Base-by-base conservation (phyloP, 23 red algal genomes). In the Cyanidium caldarium region DNA sequence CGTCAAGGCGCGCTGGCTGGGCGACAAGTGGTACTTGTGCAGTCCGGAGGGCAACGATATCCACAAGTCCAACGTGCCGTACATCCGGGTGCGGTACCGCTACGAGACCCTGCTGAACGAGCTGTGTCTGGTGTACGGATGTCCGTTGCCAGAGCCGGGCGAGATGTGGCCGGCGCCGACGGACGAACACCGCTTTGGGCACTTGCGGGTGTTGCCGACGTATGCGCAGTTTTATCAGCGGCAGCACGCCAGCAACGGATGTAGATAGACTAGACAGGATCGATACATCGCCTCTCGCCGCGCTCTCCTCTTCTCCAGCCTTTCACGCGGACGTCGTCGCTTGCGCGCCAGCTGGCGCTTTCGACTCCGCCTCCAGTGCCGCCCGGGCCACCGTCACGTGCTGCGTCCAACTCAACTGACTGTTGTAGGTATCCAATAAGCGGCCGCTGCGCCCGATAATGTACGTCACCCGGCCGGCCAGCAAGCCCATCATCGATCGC, bases 381-480 rank as follows among this genome's bases (percentile, higher is more conserved):
- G 19, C 31, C 23, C 21, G 7, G 3, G 51, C 51, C 51, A 61
- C 51, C n/a, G 19, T 61, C 31, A 61, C 51, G 51, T 61, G 51
- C 21, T 61, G n/a, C 10, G 51, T 61, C 51, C 51, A 61, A 28
- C 51, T 61, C 10, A 61, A 25, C 51, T 61, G 51, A 28, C 51
- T 61, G 31, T 61, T 61, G 21, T 28, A 61, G 19, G 31, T 61
- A 28, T 61, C 51, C 10, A 61, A 28, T 28, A 61, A 28, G 23
- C 51, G 51, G 10, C 51, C 51, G 23, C 51, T 61, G 10, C 51
- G 51, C 31, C 51, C 81, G 26, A 94, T 86, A 15, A 94, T 79
- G 51, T 75, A 94, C 25, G 87, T 94, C 17, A 85, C 78, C 39
- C 87, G 65, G 29, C 87, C 87, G n/a, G 87, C 70, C 34, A 94